phyloP scores from a whole-genome alignment of 176 grass and related monocot genomes.

The Bonia amplexicaulis region DNA sequence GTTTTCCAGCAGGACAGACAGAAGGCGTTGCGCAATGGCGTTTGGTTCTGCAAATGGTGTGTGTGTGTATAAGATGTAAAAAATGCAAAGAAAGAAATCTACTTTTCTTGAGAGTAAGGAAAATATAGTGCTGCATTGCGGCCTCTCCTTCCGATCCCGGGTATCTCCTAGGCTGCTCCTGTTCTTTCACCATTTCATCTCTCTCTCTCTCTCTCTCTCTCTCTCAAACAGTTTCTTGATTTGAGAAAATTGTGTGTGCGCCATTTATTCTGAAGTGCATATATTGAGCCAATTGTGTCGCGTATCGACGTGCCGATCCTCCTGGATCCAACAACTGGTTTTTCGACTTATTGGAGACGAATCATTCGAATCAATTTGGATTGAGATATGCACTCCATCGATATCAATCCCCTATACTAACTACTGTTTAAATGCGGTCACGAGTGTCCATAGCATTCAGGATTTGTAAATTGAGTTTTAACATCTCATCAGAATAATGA shows the following conservation, averaged over 20 bases:
- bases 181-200: not conserved
- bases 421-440: not conserved
- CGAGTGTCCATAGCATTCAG: not conserved
- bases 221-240: not conserved
- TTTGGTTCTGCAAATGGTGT: not conserved
- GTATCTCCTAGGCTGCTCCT: not conserved
- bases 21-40: not conserved
- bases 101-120: not conserved
- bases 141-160: not conserved
- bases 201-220: not conserved
- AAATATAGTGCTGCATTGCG: not conserved
- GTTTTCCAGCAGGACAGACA: not conserved
- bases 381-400: not conserved
- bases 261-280: not conserved
- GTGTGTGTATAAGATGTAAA: not conserved
- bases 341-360: not conserved
- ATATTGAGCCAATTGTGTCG: not conserved
- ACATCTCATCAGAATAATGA: not conserved
- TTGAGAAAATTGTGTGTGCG: not conserved
- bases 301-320: not conserved
- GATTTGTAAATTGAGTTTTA: not conserved
- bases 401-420: not conserved
- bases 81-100: not conserved
- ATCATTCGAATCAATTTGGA: not conserved
- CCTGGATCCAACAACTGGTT: not conserved